phyloP scores from a whole-genome alignment of 164 flowering plant genomes.

The Liriodendron chinense region DNA sequence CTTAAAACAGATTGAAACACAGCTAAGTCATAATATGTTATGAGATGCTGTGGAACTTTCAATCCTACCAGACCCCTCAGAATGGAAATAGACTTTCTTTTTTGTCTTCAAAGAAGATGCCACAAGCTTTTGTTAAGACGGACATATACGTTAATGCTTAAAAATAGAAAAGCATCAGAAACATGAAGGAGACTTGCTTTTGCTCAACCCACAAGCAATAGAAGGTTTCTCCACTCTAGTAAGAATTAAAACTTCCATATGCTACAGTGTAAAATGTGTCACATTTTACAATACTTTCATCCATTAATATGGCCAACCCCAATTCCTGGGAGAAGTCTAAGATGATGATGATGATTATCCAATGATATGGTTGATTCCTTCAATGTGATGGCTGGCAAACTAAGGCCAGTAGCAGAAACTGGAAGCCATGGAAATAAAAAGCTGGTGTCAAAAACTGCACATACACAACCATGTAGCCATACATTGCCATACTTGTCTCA shows the following conservation, averaged over 20 bases:
- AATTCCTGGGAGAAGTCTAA: too few species aligned
- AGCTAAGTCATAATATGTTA: background rate
- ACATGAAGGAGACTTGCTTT: background rate
- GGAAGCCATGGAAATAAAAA: too few species aligned
- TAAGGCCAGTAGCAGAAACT: too few species aligned
- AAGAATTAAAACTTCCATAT: background rate
- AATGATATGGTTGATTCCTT: too few species aligned
- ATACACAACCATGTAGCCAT: background rate
- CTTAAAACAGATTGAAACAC: background rate
- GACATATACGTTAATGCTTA: too few species aligned
- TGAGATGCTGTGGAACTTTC: background rate
- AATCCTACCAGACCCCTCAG: background rate
- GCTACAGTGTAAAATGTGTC: background rate
- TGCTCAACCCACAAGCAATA: background rate
- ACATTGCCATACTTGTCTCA: background rate
- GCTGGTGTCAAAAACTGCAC: background rate
- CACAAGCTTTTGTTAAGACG: too few species aligned
- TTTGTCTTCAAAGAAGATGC: too few species aligned
- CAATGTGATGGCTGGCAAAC: too few species aligned
- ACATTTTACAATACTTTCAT: too few species aligned
- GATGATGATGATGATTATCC: too few species aligned
- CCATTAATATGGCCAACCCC: too few species aligned
- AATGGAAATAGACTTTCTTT: too few species aligned
- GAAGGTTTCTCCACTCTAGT: background rate
- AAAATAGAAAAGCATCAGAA: background rate